Evolutionary conservation across 1,284 basidiomycete species (phyloP), one percentile per base, ranked within the genome.

Genomic region (Ganoderma leucocontextum): DNA sequence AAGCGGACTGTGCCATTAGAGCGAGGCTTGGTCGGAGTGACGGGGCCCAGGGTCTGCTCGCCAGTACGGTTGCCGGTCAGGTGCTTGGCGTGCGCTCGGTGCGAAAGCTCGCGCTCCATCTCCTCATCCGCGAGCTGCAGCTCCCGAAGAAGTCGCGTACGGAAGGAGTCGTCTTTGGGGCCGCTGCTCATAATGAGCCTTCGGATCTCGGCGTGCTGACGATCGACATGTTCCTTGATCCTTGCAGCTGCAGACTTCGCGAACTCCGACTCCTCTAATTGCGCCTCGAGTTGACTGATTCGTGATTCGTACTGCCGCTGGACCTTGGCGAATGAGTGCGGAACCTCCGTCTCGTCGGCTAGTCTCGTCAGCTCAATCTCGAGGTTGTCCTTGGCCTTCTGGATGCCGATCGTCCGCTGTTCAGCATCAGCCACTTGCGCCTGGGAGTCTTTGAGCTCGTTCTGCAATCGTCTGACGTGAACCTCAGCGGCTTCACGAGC

Each of bases 361-460:
- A 94, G 84, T 42, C 86, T 83, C 4, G 91, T 87, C 12, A 94
- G 84, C 74, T 95, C 92, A 3, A 83, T 80, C 71, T 94, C 92
- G 17, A 94, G 80, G 42, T 86, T 85, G 60, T 89, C 87, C 76
- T 92, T 93, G 12, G 92, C 87, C 65, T 86, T 84, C 75, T 91
- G 83, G 55, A 87, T 82, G 6, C 82, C 77, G 15, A 80, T 70
- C 9, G 91, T 77, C 69, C 90, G 86, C 64, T 89, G 85, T 0
- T 80, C 80, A 17, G 87, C 81, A 52, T 90, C 89, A 13, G 83
- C 81, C 17, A 85, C 78, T 69, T 91, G 90, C 13, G 81, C 81
- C 62, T 85, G 84, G 19, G 85, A 75, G 65, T 82, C 82, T 69
- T 88, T 82, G 0, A 94, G 80, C 63, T 93, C 91, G 6, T 81